Base-by-base conservation (phyloP, 768 basidiomycete species). In the Leccinum subtestaceum region DNA sequence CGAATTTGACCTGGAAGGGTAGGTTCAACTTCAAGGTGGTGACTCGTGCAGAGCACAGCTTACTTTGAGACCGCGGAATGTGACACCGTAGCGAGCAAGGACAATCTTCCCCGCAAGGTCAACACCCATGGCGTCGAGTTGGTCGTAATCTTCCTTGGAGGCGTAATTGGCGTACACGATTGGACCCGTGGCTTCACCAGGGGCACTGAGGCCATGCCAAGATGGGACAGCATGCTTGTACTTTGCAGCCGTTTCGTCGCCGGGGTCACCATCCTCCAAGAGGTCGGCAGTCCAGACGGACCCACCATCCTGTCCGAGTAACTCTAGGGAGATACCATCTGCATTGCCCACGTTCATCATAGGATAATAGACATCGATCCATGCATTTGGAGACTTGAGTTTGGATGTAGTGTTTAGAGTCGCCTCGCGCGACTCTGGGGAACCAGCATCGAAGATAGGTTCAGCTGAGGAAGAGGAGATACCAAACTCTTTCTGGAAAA, bases 291-390 rank as follows among this genome's bases (percentile, higher is more conserved):
- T 77, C 89, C 91, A 91, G 5, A 79, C 70, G 13, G 78, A 68
- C 19, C 72, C 67, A 3, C 85, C 86, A 43, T 83, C 76, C 13
- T 79, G 78, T 21, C 77, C 82, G 47, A 91, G 73, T 21, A 95
- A 84, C 51, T 87, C 81, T 11, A 95, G 73, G 59, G 80, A 81
- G 52, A 85, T 83, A 55, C 88, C 82, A 7, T 88, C 76, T 1
- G 91, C 85, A 23, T 66, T 70, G 13, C 65, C 72, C 0, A 84
- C 88, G 72, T 96, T 93, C 76, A 96, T 75, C 45, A 94, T 79
- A 2, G 95, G 94, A 72, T 89, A 96, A 72, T 98, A 97, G 38
- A 82, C 80, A 63, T 93, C 91, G 59, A 93, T 85, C 92, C 92
- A 94, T 57, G 87, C 90, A 1, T 76, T 80, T 2, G 89, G 88